Percentiles rank a stretch among this genome's conserved stretches.
Conservation (phyloP, 305 asterid genomes). For the Fraxinus greggii region DNA sequence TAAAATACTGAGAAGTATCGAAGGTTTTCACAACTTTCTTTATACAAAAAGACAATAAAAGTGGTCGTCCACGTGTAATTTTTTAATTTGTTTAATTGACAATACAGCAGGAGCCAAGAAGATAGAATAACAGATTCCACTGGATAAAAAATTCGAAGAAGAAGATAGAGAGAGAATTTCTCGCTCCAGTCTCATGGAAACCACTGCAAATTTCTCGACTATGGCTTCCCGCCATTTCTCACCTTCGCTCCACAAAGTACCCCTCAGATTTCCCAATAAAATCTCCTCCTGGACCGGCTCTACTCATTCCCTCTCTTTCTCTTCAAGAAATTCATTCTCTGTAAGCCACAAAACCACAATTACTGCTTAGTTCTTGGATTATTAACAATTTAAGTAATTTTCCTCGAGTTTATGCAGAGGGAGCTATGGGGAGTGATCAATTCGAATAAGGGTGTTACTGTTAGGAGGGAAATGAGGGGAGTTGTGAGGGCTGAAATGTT, state of each 20-base stretch:
- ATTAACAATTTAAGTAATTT: neutral
- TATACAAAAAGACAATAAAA: neutral
- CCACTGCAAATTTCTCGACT: constrained; percentile 48
- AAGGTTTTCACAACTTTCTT: too few species aligned
- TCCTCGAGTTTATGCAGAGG: constrained; percentile 41
- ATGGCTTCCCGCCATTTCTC: constrained; percentile 67
- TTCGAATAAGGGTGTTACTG: constrained; percentile 30
- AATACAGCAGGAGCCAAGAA: neutral
- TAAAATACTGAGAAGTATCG: too few species aligned
- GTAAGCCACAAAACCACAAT: constrained; percentile 32
- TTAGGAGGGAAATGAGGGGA: constrained; percentile 43
- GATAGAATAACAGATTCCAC: neutral
- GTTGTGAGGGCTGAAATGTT: constrained; percentile 87
- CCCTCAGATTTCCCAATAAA: constrained; percentile 33
- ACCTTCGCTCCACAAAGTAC: constrained; percentile 35
- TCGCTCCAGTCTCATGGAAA: constrained; percentile 44
- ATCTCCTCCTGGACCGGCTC: constrained; percentile 46
- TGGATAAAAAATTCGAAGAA: neutral
- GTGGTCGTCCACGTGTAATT: neutral
- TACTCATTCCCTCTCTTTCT: constrained; percentile 50
- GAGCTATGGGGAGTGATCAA: constrained; percentile 62
- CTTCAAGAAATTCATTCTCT: constrained; percentile 55
- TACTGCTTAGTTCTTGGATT: neutral
- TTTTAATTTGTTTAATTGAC: neutral
- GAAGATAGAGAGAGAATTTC: neutral